Base-by-base conservation (phyloP, 345 rosid species). In the Boechera stricta region DNA sequence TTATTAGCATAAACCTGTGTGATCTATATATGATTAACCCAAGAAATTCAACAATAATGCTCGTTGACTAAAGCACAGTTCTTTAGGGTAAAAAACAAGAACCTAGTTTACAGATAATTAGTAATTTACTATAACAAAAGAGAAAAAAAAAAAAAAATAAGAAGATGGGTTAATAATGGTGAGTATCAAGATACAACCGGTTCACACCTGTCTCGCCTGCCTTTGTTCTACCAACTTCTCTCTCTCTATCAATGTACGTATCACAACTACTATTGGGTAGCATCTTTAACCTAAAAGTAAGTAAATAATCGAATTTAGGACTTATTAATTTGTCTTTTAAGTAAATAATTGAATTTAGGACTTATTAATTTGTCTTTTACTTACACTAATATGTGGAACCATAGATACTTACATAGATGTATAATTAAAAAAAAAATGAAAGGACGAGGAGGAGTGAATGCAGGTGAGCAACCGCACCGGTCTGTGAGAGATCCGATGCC, bases 381-480 rank as follows among this genome's bases (percentile, higher is more conserved):
- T 74, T 42, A 12, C 38, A 55, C 7, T 15, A 9, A 24, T 24
- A 15, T 36, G 36, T 54, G 10, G 63, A 73, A 73, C 13, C 33
- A 45, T 45, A 15, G 18, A 39, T 42, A 42, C 11, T 39, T 38
- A 18, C 2, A 41, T 31, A 68, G 18, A 32, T 47, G 47, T 52
- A 53, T 29, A 33, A 44, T 64, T 21, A 21, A 2, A 41, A 41
- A 10, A 38, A 54, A 64, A n/a, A 65, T 4, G 56, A 73, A 32
- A 75, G 39, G 60, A 58, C 42, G 48, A 5, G 26, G 67, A 75
- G 61, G 10, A 67, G 74, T 68, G 70, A 53, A 45, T 69, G 80
- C 80, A 69, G 75, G 75, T 77, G 75, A 76, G 69, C 79, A 76
- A 76, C 79, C 74, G 3, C 79, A 75, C 69, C 79, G 36, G 79